Conservation (phyloP, 139 green algal species). For the Yamagishiella unicocca region DNA sequence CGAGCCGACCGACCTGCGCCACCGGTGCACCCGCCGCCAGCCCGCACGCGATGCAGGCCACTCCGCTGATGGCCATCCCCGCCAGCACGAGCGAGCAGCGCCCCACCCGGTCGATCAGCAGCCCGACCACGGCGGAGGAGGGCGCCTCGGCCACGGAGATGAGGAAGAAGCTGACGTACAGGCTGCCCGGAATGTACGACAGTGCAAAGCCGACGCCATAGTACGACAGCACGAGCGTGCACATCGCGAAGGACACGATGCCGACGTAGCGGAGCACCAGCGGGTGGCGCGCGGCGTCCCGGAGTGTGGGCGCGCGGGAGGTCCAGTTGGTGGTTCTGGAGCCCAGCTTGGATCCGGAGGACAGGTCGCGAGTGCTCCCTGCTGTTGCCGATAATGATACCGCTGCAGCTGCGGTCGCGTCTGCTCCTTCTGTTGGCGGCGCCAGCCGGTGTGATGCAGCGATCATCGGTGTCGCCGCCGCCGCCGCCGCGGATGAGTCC, state of each 20-base stretch:
- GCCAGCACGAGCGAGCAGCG: constrained; percentile 18
- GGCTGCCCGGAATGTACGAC: constrained; percentile 14
- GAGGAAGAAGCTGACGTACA: constrained; percentile 21
- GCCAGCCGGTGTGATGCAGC: no score
- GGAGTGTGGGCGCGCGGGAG: background rate
- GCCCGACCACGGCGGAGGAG: background rate
- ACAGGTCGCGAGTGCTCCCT: background rate
- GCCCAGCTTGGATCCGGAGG: background rate
- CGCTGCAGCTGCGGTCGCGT: background rate
- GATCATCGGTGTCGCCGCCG: no score
- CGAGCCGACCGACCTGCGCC: no score
- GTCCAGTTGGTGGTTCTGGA: background rate
- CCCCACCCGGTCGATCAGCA: constrained; percentile 16
- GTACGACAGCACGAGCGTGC: constrained; percentile 22
- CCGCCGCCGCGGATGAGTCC: no score
- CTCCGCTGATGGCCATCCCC: constrained; percentile 9
- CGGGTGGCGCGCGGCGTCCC: background rate
- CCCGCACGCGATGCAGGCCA: constrained; percentile 20
- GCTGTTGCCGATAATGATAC: background rate
- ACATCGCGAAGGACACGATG: background rate
- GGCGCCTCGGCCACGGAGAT: constrained; percentile 15
- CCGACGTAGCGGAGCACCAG: background rate
- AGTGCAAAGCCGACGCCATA: constrained; percentile 43
- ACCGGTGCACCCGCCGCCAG: background rate
- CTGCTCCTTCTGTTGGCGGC: no score